Conservation (phyloP, 306 rosid genomes). For the Cucurbita maxima region DNA sequence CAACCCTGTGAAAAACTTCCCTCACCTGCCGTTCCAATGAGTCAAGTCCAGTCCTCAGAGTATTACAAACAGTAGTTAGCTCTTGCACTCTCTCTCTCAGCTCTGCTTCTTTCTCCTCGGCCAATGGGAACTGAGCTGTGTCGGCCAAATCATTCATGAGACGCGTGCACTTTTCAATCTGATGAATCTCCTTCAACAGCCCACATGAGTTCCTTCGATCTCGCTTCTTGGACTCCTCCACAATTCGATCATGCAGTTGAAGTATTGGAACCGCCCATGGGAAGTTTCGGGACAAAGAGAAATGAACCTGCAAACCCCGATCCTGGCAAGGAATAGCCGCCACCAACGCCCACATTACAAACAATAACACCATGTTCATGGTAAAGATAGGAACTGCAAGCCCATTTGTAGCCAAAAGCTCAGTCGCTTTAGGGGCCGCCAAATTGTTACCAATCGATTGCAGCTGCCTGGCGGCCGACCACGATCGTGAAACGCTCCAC, state of each 20-base stretch:
- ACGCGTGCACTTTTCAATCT: slow-evolving; percentile 60
- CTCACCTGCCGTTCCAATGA: slow-evolving; percentile 77
- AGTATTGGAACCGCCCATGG: slow-evolving; percentile 57
- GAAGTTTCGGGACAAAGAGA: slow-evolving; percentile 33
- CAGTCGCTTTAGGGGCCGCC: slow-evolving; percentile 46
- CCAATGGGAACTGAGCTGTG: slow-evolving; percentile 54
- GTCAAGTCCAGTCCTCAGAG: slow-evolving; percentile 51
- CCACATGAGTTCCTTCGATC: slow-evolving; percentile 65
- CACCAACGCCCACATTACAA: slow-evolving; percentile 80
- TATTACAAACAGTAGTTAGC: slow-evolving; percentile 36
- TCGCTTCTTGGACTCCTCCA: slow-evolving; percentile 66
- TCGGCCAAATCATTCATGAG: slow-evolving; percentile 50
- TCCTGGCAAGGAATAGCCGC: slow-evolving; percentile 99
- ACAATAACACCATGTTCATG: slow-evolving; percentile 41
- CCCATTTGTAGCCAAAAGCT: slow-evolving; percentile 40
- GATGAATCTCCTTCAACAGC: slow-evolving; percentile 66
- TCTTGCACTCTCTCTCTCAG: slow-evolving; percentile 53
- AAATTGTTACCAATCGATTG: slow-evolving; percentile 63
- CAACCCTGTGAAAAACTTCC: slow-evolving; percentile 66
- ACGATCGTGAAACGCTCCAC: slow-evolving; percentile 81
- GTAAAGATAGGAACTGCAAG: slow-evolving; percentile 46
- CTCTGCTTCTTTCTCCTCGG: slow-evolving; percentile 50
- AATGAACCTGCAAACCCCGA: slow-evolving; percentile 62
- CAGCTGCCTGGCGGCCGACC: slow-evolving; percentile 90
- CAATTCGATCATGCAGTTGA: slow-evolving; percentile 49